Evolutionary conservation across 371 early-diverging fungal species (phyloP), one percentile per base, ranked within the genome.

Genomic region (Syncephalastrum sp.): DNA sequence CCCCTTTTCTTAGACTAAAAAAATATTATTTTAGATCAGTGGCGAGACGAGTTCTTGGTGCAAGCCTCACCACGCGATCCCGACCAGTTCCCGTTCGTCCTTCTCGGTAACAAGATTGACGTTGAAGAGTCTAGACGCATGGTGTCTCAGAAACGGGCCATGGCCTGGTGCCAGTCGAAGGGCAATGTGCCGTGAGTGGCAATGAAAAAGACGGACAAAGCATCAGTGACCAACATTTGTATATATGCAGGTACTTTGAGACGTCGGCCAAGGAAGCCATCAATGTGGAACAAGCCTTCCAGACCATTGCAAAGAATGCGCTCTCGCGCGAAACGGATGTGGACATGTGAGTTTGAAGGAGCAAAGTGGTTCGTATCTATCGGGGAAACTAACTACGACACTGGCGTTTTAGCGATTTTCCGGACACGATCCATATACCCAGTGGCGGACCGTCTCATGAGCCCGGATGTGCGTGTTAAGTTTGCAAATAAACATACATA

Each of bases 71-170:
- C 90, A 41, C 42, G 70, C 42, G 95, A 95, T 60, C 95, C 98
- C 4, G 94, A 96, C 62, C 92, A 91, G 77, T 96, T 98, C 70
- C 97, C 98, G 47, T 96, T 98, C 79, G 94, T 98, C 38, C 91
- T 97, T 15, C 74, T 98, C 14, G 99, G 99, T 59, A 99, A 99
- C 82, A 99, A 99, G 83, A 86, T 96, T 46, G 99, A 99, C 77
- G 69, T 96, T 56, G 94, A 96, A 65, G 96, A 97, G 59, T 82
- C 85, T 21, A 94, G 89, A 79, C 82, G 98, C 50, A 90, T 89
- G 82, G 95, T 94, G 8, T 86, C 94, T 61, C 87, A 86, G 79
- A 96, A 95, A 73, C 85, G 95, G 29, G 96, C 97, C n/a, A 83
- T 90, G 85, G 84, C 91, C 58, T 98, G 95, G 92, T 96, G 97